A percentile compares a stretch with the other conserved stretches of the same genome.
These are phyloP conservation scores for Xylariaceae sp. DNA, from an alignment of 2,329 filamentous ascomycete species.

Conservation along the genomic window DNA sequence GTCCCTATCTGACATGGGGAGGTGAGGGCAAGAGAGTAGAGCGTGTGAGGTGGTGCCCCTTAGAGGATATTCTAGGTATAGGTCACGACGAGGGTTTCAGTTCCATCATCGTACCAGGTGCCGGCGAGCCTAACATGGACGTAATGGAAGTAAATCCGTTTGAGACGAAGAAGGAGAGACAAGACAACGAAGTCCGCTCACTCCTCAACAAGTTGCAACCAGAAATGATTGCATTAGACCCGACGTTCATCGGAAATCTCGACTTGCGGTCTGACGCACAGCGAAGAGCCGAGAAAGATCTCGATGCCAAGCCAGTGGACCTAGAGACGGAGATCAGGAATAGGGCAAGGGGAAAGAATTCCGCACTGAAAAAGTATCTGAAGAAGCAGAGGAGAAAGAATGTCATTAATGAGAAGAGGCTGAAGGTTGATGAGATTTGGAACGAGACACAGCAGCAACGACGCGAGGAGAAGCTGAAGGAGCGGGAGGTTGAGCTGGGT, in stretches of 20 bases:
- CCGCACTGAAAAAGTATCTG: slow-evolving; percentile 80
- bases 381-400: slow-evolving; percentile 91
- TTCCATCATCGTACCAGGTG: slow-evolving; percentile 78
- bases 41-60: slow-evolving; percentile 86
- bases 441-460: slow-evolving; percentile 64
- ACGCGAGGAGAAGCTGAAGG: slow-evolving; percentile 59
- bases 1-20: slow-evolving; percentile 91
- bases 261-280: slow-evolving; percentile 79
- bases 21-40: slow-evolving; percentile 80
- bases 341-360: slow-evolving; percentile 84
- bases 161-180: slow-evolving; percentile 87
- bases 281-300: slow-evolving; percentile 71
- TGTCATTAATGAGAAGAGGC: slow-evolving; percentile 90
- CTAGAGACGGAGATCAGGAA: slow-evolving; percentile 66
- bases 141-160: slow-evolving; percentile 92
- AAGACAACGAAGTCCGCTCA: slow-evolving; percentile 85
- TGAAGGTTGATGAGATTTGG: slow-evolving; percentile 81
- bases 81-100: slow-evolving; percentile 81
- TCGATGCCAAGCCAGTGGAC: slow-evolving; percentile 65
- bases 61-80: slow-evolving; percentile 87
- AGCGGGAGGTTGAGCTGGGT: slow-evolving; percentile 72
- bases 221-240: slow-evolving; percentile 95
- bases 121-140: slow-evolving; percentile 97
- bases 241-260: slow-evolving; percentile 85
- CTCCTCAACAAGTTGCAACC: slow-evolving; percentile 93